Evolutionary conservation across 192 early-diverging fungal species (phyloP), one percentile per base, ranked within the genome.

Genomic region (Allomyces macrogynus): DNA sequence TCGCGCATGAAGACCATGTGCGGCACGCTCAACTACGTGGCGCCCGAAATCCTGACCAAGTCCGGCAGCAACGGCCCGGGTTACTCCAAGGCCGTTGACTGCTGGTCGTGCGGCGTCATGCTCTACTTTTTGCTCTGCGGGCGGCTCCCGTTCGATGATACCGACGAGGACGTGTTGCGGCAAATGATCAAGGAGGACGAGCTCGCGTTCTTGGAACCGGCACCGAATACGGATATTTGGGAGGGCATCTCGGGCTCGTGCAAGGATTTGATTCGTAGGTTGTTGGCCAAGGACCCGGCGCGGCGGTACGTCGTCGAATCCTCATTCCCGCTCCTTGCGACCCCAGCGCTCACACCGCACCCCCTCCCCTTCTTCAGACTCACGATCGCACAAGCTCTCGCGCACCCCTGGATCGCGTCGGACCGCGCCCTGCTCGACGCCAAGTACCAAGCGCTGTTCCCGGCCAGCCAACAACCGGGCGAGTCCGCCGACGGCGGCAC

Each of bases 1-100:
- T 40, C 79, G 67, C 77, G 86, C 18, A 88, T 93, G 89, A 85
- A 76, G 66, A 93, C 91, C 20, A 88, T 90, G 72, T 93, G 91
- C 26, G 62, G 24, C 9, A 40, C 43, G 42, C 60, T 18, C 23
- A 77, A 84, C 66, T 87, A 87, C 67, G 85, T 78, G 78, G 89
- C 89, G 24, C 89, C 89, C 40, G 89, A 90, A 71, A 84, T 90
- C 65, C 80, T 89, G 61, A 77, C 49, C 49, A n/a, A 57, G 42
- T 62, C 68, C 65, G 62, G 67, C 0, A 40, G 32, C 7, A 60
- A 71, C 7, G 67, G 74, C 26, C 63, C 67, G 14, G 80, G 84
- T 0, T 85, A 86, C 62, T 78, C 74, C 9, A 74, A 76, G 20
- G 67, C 77, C 3, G 83, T 84, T 5, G 84, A 86, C 69, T 78